Percentiles rank a stretch among this genome's conserved stretches.
Conservation (phyloP, 306 rosid species). For the Sechiopsis laciniata region DNA sequence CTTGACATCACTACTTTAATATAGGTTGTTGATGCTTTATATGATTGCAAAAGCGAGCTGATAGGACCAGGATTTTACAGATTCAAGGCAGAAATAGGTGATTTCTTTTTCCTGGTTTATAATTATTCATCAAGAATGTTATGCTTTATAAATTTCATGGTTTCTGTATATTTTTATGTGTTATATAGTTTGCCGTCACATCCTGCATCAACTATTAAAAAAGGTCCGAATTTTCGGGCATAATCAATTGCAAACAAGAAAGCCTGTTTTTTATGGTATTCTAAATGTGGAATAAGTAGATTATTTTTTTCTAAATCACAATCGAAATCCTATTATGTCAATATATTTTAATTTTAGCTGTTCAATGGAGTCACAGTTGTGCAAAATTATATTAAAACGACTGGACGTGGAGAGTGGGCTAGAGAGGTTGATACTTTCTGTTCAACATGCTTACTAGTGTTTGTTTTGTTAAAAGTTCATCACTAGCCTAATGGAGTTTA, state of each 20-base stretch:
- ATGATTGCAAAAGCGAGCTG: constrained; percentile 98
- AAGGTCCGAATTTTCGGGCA: not conserved
- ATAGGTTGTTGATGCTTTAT: constrained; percentile 87
- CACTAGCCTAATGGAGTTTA: too few relatives aligned
- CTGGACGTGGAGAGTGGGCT: constrained; percentile 85
- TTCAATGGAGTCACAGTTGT: constrained; percentile 85
- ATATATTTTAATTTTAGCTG: constrained; percentile 22
- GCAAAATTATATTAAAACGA: constrained; percentile 71
- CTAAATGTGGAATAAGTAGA: constrained; percentile 14
- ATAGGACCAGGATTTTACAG: constrained; percentile 98
- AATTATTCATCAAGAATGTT: not conserved
- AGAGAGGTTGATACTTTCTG: constrained; percentile 54
- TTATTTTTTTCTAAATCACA: not conserved
- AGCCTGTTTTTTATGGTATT: not conserved
- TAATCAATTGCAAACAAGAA: not conserved
- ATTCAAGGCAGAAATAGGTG: constrained; percentile 98
- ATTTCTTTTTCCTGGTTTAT: constrained; percentile 16
- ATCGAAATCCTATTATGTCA: not conserved
- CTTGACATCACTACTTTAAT: constrained; percentile 7
- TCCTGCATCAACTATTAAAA: not conserved
- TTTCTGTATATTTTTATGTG: constrained; percentile 1
- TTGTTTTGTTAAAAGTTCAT: too few relatives aligned
- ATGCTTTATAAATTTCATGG: not conserved
- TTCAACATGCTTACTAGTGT: constrained; percentile 1
- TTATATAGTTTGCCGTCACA: not conserved